These are phyloP conservation scores for Passalora sequoiae DNA, from an alignment of 2,329 filamentous ascomycete species.

Conservation along the genomic window DNA sequence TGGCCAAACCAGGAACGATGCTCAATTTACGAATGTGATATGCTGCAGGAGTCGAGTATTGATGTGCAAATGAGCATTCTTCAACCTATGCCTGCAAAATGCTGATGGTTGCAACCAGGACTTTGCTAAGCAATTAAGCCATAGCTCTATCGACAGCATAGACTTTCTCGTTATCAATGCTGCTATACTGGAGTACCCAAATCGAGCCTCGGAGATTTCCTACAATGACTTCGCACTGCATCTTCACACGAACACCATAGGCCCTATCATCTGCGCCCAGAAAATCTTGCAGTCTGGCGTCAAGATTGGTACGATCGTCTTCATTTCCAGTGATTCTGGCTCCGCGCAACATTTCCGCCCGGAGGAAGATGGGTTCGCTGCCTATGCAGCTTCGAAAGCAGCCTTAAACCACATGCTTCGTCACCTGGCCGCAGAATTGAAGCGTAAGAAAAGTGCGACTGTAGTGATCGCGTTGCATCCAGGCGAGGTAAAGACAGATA, in stretches of 20 bases:
- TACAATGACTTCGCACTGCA: constrained; percentile 52
- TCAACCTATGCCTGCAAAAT: not conserved
- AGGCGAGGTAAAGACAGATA: constrained; percentile 53
- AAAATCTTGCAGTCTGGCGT: constrained; percentile 46
- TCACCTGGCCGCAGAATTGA: constrained; percentile 53
- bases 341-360: constrained; percentile 48
- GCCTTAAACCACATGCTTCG: constrained; percentile 53
- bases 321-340: constrained; percentile 56
- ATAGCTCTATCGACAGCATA: constrained; percentile 31
- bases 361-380: constrained; percentile 56
- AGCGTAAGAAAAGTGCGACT: constrained; percentile 46
- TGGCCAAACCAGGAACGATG: constrained; percentile 15
- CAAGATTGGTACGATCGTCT: constrained; percentile 47
- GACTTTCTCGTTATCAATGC: constrained; percentile 55
- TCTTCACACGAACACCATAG: constrained; percentile 55
- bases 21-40: constrained; percentile 42
- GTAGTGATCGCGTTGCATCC: constrained; percentile 54
- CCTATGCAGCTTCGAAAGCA: constrained; percentile 54
- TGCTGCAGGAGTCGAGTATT: constrained; percentile 51
- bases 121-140: constrained; percentile 9
- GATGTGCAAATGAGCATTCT: constrained; percentile 30
- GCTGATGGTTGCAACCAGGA: constrained; percentile 6
- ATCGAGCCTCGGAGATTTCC: constrained; percentile 50
- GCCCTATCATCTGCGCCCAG: constrained; percentile 54
- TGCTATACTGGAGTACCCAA: constrained; percentile 51